Percentiles rank a stretch among this genome's conserved stretches.
Conservation (phyloP, 345 rosid species). For the Raphanus sativus region DNA sequence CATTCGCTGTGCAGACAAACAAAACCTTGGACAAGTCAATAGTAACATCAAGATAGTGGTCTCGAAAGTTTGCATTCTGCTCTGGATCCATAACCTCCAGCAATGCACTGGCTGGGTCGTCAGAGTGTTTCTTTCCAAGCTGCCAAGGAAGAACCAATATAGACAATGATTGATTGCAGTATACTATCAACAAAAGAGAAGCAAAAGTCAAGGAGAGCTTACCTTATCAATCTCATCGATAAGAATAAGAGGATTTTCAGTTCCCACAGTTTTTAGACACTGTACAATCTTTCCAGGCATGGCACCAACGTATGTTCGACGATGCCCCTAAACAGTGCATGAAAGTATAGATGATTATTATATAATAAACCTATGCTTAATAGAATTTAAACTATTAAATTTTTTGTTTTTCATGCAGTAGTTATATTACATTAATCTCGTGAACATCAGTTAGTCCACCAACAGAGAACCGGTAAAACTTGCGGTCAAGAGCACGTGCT, state of each 20-base stretch:
- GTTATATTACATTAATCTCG: slow-evolving; percentile 71
- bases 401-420: not conserved
- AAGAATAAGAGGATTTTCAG: slow-evolving; percentile 85
- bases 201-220: no score
- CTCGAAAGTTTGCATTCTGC: slow-evolving; percentile 91
- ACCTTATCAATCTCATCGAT: slow-evolving; percentile 98
- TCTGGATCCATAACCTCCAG: slow-evolving; percentile 97
- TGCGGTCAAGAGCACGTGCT: slow-evolving; percentile 85
- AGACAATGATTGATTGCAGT: not conserved
- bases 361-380: not conserved
- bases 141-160: slow-evolving; percentile 32
- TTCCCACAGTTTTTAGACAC: slow-evolving; percentile 86
- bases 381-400: not conserved
- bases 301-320: slow-evolving; percentile 75
- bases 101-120: slow-evolving; percentile 90
- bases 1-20: no score
- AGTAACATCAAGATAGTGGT: slow-evolving; percentile 13
- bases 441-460: slow-evolving; percentile 90
- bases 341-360: not conserved
- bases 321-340: slow-evolving; percentile 61
- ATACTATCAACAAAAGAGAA: not conserved
- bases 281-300: slow-evolving; percentile 97
- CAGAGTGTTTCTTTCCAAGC: slow-evolving; percentile 80
- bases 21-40: no score
- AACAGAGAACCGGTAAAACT: slow-evolving; percentile 86